phyloP scores from a whole-genome alignment of 2,329 filamentous ascomycete genomes.

The Pseudopyricularia cyperi region DNA sequence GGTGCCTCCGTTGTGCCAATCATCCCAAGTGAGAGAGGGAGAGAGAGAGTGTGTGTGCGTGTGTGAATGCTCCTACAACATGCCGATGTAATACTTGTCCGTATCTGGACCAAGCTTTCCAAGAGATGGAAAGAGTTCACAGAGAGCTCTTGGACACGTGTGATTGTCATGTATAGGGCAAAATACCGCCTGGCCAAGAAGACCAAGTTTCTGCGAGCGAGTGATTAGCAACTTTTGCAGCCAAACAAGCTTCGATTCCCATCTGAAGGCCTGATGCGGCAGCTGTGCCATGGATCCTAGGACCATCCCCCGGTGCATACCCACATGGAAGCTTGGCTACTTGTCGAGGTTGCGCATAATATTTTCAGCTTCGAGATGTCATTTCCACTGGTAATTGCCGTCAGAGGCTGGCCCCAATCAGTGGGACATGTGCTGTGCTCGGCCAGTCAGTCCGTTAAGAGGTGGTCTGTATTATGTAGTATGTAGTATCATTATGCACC shows the following conservation, averaged over 20 bases:
- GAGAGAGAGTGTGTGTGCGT: too few relatives aligned
- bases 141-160: not conserved
- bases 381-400: not conserved
- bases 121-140: not conserved
- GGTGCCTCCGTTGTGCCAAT: not conserved
- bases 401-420: not conserved
- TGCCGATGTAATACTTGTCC: too few relatives aligned
- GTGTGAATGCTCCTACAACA: too few relatives aligned
- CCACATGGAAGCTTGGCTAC: too few relatives aligned
- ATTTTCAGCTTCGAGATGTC: not conserved
- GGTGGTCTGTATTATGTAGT: too few relatives aligned
- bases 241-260: not conserved
- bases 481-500: too few relatives aligned
- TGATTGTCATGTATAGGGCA: not conserved
- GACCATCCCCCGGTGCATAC: too few relatives aligned
- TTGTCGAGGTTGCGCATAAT: not conserved
- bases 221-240: too few relatives aligned
- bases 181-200: not conserved
- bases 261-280: not conserved
- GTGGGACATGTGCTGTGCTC: not conserved
- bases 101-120: not conserved
- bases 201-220: too few relatives aligned
- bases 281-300: too few relatives aligned
- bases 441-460: too few relatives aligned
- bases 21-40: too few relatives aligned